Evolutionary conservation across 306 rosid genomes (phyloP), one percentile per base, ranked within the genome.

Genomic region (Chamaecrista fasciculata): DNA sequence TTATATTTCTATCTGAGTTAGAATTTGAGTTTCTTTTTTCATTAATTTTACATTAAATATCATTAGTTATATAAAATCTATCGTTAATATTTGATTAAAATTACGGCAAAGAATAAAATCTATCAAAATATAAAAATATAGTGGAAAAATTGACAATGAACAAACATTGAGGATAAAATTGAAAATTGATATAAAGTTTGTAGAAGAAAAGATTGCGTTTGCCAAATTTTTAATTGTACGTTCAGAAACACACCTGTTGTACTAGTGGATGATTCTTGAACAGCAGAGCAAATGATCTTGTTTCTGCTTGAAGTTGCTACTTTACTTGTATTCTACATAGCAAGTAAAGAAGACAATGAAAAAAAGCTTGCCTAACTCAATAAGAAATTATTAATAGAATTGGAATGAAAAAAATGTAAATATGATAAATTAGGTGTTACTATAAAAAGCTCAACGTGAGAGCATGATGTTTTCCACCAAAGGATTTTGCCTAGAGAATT

Each of bases 261-360:
- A 49, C 78, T 82, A 59, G 91, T 74, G 59, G 98, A 83, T 9
- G 98, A 86, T 83, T 94, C 96, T 77, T 88, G 97, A 78, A 90
- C 83, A 51, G 98, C 85, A 57, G 89, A 88, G 75, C 96, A 90
- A 70, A 78, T 81, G 15, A 88, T 66, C 68, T 15, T 75, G 80
- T 44, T 67, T 80, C 74, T 80, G 78, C 76, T 80, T 11, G 42
- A 21, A 2, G 69, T 68, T 66, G 78, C 76, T 21, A 66, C 39
- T 80, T 76, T 89, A 70, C 77, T 63, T 64, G 72, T 67, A 81
- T 34, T 78, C 70, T 87, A 78, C 83, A 59, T 67, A 67, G 43
- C 46, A 79, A 55, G 61, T 49, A 71, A 57, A 56, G 6, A 29
- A 61, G 3, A 74, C 15, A 66, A 62, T 39, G 37, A 56, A 62